phyloP scores from a whole-genome alignment of 2,329 filamentous ascomycete species.

The Aspergillus intermedius region DNA sequence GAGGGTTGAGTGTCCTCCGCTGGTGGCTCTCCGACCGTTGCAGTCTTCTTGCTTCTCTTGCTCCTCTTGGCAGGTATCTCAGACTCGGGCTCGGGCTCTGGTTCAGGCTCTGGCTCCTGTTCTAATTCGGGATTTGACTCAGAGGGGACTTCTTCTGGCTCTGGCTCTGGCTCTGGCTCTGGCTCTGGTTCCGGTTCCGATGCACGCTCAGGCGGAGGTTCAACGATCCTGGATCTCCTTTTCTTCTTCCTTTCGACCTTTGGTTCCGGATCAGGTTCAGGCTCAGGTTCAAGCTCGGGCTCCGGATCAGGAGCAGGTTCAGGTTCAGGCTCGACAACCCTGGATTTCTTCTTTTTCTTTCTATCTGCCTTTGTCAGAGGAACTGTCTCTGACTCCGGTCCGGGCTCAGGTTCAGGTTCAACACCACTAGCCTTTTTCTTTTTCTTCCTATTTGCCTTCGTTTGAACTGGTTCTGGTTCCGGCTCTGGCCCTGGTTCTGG shows the following conservation, averaged over 20 bases:
- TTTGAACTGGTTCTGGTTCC: background rate
- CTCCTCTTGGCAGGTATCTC: constrained; percentile 28
- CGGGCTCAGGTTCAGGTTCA: constrained; percentile 6
- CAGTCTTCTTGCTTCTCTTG: constrained; percentile 23
- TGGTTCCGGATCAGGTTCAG: background rate
- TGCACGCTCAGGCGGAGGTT: constrained; percentile 22
- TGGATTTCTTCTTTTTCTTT: constrained; percentile 9
- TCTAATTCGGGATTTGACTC: constrained; percentile 11
- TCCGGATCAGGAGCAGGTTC: constrained; percentile 9
- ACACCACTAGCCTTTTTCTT: constrained; percentile 10
- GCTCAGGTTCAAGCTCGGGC: background rate
- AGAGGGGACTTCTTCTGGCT: constrained; percentile 1
- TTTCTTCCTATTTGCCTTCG: constrained; percentile 10
- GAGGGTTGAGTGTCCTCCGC: constrained; percentile 37
- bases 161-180: background rate
- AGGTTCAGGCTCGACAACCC: background rate
- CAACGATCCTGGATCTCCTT: constrained; percentile 15
- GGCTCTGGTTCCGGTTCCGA: constrained; percentile 4
- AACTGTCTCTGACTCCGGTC: constrained; percentile 9
- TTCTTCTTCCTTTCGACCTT: constrained; percentile 21
- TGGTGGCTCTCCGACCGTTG: constrained; percentile 39
- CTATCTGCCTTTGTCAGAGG: constrained; percentile 22
- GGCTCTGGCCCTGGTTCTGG: constrained; percentile 12
- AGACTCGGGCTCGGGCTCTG: constrained; percentile 30
- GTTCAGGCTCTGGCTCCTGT: constrained; percentile 20